Conservation (phyloP, 2,329 filamentous ascomycete genomes). For the Botryosphaeria dothidea region DNA sequence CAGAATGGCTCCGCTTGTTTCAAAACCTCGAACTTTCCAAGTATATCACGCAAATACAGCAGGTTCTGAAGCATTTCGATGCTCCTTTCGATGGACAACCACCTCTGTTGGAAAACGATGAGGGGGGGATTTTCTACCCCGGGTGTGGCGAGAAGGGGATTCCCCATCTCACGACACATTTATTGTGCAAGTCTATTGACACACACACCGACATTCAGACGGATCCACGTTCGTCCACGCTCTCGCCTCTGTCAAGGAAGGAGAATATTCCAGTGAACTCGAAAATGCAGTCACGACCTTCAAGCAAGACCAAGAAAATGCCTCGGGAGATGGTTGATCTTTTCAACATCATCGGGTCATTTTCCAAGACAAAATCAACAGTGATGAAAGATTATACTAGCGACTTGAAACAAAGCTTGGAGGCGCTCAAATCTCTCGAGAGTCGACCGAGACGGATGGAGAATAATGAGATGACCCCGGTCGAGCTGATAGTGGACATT, state of each 20-base stretch:
- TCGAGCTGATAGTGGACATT: neutral
- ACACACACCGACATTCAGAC: neutral
- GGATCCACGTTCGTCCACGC: neutral
- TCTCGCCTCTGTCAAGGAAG: neutral
- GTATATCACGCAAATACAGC: constrained; percentile 49
- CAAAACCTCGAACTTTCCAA: constrained; percentile 49
- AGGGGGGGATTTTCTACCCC: neutral
- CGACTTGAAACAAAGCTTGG: constrained; percentile 10
- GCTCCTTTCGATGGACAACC: neutral
- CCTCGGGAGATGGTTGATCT: neutral
- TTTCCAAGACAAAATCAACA: neutral
- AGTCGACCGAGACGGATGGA: too few relatives aligned
- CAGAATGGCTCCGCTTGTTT: constrained; percentile 52
- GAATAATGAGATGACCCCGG: too few relatives aligned
- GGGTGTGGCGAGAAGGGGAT: neutral
- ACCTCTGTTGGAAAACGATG: neutral
- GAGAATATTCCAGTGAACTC: neutral
- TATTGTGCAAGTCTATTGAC: neutral
- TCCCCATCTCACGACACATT: neutral
- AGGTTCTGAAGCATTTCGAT: constrained; percentile 32
- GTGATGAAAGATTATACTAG: neutral
- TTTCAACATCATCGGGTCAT: neutral
- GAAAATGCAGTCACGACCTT: too few relatives aligned
- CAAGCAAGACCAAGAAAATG: neutral
- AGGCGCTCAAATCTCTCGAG: neutral